These are phyloP conservation scores for Datura wrightii DNA, from an alignment of 257 asterid species.

Conservation along the genomic window DNA sequence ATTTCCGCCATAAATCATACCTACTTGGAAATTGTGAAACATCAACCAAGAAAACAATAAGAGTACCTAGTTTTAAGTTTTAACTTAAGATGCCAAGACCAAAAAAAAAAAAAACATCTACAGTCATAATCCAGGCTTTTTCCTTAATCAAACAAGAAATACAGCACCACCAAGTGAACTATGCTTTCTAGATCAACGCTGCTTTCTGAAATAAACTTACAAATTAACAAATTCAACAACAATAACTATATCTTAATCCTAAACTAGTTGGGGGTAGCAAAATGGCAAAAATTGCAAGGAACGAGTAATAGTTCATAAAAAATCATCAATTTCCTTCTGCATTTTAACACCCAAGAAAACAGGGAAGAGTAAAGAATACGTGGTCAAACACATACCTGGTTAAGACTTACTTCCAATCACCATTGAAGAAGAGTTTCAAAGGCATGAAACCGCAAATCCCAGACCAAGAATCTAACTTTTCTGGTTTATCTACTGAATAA, in stretches of 20 bases:
- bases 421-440: conserved; percentile 11
- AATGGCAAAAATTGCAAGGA: too few relatives aligned
- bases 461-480: background rate
- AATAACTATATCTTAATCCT: conserved; percentile 8
- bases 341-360: conserved; percentile 1
- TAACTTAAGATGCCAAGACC: background rate
- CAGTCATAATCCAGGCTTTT: background rate
- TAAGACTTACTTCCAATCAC: background rate
- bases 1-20: background rate
- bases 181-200: background rate
- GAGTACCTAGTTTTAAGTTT: background rate
- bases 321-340: background rate
- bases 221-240: background rate
- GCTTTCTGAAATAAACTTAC: conserved; percentile 3
- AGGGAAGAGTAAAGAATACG: background rate
- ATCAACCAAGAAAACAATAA: background rate
- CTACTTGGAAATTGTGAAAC: too few relatives aligned
- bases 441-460: background rate
- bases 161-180: background rate
- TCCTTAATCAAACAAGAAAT: background rate
- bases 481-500: background rate
- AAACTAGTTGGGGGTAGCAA: background rate
- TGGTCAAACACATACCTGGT: conserved; percentile 9
- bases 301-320: background rate
- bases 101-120: too few relatives aligned